A percentile compares a stretch with the other conserved stretches of the same genome.
Evolutionary conservation across 306 rosid species (phyloP).

Genomic region (Oemleria cerasiformis): DNA sequence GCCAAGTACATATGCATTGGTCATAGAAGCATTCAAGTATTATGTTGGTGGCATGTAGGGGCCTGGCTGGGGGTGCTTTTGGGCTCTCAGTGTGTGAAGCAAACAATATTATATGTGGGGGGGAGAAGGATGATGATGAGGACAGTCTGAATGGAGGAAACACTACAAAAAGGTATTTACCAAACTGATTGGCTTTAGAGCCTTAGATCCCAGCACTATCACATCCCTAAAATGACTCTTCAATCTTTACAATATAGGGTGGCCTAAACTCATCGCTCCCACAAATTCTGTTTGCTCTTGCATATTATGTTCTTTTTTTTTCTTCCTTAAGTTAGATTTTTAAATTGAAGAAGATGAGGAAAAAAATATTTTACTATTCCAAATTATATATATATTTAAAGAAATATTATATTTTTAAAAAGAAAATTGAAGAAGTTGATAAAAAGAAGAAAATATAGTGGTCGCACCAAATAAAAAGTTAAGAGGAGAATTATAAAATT

Average conservation of each 20-base stretch:
- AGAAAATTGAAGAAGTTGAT: too few species aligned
- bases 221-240: background rate
- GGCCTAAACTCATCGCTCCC: too few species aligned
- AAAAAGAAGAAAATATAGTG: too few species aligned
- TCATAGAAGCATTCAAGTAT: slow-evolving; percentile 5
- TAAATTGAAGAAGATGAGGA: too few species aligned
- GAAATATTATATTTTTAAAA: too few species aligned
- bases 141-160: slow-evolving; percentile 30
- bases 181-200: slow-evolving; percentile 18
- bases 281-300: too few species aligned
- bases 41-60: slow-evolving; percentile 20
- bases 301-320: too few species aligned
- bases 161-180: slow-evolving; percentile 6
- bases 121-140: background rate
- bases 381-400: too few species aligned
- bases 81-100: background rate
- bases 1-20: background rate
- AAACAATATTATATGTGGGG: slow-evolving; percentile 22
- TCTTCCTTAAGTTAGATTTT: too few species aligned
- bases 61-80: slow-evolving; percentile 21
- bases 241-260: background rate
- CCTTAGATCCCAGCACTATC: slow-evolving; percentile 30
- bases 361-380: too few species aligned
- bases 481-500: too few species aligned
- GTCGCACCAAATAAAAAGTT: too few species aligned